Evolutionary conservation across 768 basidiomycete species (phyloP).

Genomic region (Macrocybe gigantea): DNA sequence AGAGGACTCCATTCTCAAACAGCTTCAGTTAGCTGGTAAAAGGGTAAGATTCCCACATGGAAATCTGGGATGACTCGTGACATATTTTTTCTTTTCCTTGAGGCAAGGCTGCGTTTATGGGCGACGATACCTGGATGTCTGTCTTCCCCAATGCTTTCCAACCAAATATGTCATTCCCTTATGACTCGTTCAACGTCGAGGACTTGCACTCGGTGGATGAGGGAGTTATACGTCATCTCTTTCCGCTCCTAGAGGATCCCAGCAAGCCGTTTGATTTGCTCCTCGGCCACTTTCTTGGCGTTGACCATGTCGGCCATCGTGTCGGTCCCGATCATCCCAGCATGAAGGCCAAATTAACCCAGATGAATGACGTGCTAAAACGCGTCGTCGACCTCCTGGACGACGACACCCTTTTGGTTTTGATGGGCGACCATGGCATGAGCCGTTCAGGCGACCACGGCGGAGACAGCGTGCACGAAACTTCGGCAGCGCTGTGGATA

Average conservation of each 20-base stretch:
- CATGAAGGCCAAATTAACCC: slow-evolving; percentile 80
- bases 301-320: slow-evolving; percentile 95
- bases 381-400: slow-evolving; percentile 72
- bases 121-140: slow-evolving; percentile 95
- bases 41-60: slow-evolving; percentile 36
- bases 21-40: slow-evolving; percentile 53
- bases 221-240: slow-evolving; percentile 79
- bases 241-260: slow-evolving; percentile 62
- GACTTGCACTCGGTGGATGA: slow-evolving; percentile 94
- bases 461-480: slow-evolving; percentile 82
- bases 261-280: slow-evolving; percentile 74
- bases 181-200: slow-evolving; percentile 97
- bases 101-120: slow-evolving; percentile 79
- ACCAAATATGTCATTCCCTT: slow-evolving; percentile 72
- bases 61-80: background rate
- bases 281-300: slow-evolving; percentile 90
- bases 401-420: slow-evolving; percentile 84
- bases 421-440: slow-evolving; percentile 98
- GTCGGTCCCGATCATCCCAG: slow-evolving; percentile 84
- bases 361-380: slow-evolving; percentile 80
- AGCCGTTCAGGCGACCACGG: slow-evolving; percentile 93
- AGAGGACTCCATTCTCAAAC: slow-evolving; percentile 86
- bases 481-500: slow-evolving; percentile 83
- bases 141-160: slow-evolving; percentile 78
- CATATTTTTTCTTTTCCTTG: slow-evolving; percentile 1